Base-by-base conservation (phyloP, 169 alveolate species). In the Eimeria necatrix region DNA sequence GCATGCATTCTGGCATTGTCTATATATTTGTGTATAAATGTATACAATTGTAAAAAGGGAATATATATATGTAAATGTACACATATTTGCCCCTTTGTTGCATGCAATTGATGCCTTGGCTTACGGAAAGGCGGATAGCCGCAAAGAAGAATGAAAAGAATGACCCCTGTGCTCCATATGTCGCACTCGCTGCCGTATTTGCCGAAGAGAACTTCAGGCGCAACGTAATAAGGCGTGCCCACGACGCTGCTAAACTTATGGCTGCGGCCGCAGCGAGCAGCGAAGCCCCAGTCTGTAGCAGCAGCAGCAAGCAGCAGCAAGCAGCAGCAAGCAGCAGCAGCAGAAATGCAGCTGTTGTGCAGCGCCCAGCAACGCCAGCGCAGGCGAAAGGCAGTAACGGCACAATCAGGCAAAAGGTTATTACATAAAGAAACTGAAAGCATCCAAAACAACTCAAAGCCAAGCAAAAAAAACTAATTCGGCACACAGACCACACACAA, bases 151-250 rank as follows among this genome's bases (percentile, higher is more conserved):
- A 97, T 96, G 95, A 94, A 97, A 88, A 98, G 93, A 52, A 98
- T 98, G n/a, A 98, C 99, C 16, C 99, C 99, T 73, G 98, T 97
- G 61, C 99, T 97, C 99, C 99, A 98, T 49, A 98, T 96, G 95
- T 99, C 99, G 96, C 99, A 99, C 84, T 96, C 96, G 96, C 98
- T 98, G 94, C 98, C 98, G 96, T 99, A 99, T 85, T 97, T 96
- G 51, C 99, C 98, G 71, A 96, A 94, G 49, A 99, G 94, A 16
- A 99, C 99, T 94, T 99, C 99, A 0, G 99, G 99, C 3, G 99
- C 99, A 32, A 99, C 98, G 96, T 99, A 99, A 95, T 99, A 99
- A 10, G 99, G 98, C 95, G 99, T 98, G 46, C 99, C 99, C 46
- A 98, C 99, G 26, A 97, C 97, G 32, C 98, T 97, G 76, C 97